phyloP scores from a whole-genome alignment of 257 asterid genomes.

The Asclepias syriaca region DNA sequence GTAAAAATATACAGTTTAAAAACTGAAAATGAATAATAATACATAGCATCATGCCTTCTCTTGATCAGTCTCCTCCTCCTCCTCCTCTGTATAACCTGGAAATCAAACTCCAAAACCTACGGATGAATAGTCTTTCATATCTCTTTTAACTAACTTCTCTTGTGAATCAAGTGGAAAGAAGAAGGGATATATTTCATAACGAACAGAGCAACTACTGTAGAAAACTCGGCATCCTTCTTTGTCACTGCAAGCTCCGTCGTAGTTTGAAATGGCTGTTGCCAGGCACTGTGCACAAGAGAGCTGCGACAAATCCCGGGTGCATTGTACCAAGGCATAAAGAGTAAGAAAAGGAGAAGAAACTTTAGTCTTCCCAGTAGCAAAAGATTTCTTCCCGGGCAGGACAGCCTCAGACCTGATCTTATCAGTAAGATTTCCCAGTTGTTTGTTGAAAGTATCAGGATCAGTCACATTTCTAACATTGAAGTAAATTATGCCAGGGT shows the following conservation, averaged over 20 bases:
- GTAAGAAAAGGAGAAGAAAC: slow-evolving; percentile 32
- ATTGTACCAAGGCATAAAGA: slow-evolving; percentile 67
- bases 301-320: slow-evolving; percentile 57
- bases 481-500: slow-evolving; percentile 26
- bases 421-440: slow-evolving; percentile 28
- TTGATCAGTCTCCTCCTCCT: neutral
- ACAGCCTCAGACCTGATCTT: slow-evolving; percentile 42
- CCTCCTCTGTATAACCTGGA: neutral
- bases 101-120: slow-evolving; percentile 2
- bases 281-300: slow-evolving; percentile 59
- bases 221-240: slow-evolving; percentile 59
- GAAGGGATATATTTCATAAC: slow-evolving; percentile 75
- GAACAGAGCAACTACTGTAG: slow-evolving; percentile 57
- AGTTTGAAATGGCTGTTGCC: slow-evolving; percentile 45
- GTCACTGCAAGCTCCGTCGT: slow-evolving; percentile 31
- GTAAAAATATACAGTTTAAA: neutral
- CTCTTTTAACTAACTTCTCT: slow-evolving; percentile 10
- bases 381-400: slow-evolving; percentile 35
- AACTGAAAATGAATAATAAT: slow-evolving; percentile 4
- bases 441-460: slow-evolving; percentile 37
- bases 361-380: slow-evolving; percentile 49
- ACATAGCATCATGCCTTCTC: too few species aligned
- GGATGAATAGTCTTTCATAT: neutral
- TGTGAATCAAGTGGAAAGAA: slow-evolving; percentile 51
- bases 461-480: slow-evolving; percentile 54